Evolutionary conservation across 2,329 filamentous ascomycete genomes (phyloP), one percentile per base, ranked within the genome.

Genomic region (Lasiodiplodia citricola): DNA sequence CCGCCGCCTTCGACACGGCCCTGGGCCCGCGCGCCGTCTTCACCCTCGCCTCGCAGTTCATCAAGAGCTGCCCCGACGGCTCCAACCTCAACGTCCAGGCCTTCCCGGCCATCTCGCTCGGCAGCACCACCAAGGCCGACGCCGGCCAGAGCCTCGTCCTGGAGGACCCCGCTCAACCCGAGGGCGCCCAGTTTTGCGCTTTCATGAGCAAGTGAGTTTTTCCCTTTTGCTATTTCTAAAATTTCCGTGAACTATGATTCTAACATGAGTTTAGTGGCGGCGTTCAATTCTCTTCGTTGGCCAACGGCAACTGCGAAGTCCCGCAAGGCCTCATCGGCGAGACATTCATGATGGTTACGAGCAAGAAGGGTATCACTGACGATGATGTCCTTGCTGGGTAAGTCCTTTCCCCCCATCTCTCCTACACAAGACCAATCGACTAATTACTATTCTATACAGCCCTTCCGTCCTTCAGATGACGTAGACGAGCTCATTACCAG

Each of bases 11-110:
- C 75, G 91, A 93, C 77, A 89, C 88, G 0, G 85, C 91, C 1
- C 87, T 94, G 14, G 87, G 87, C 37, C 88, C 90, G 71, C 86
- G 87, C 72, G 87, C 88, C 71, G 88, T 93, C 78, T 93, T 92
- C 84, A 90, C 90, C 47, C 86, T 94, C 67, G 91, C 91, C 54
- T 88, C 90, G 1, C 87, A 87, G 55, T 93, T 93, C 84, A 93
- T 94, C 83, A 78, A 80, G 68, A 88, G 87, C 37, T 94, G 91
- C 83, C 91, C 91, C 18, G 79, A 85, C 35, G 89, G 77, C 66
- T 87, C 87, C 75, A 88, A 90, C 81, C 83, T 91, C 60, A 84
- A 85, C 75, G 83, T 92, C 77, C 86, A 84, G 69, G 82, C 89
- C 71, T 87, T 92, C 88, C 88, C 90, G 64, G 72, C 80, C 38